Conservation (phyloP, 805 yeast genomes). For the Ogataea methanolica region DNA sequence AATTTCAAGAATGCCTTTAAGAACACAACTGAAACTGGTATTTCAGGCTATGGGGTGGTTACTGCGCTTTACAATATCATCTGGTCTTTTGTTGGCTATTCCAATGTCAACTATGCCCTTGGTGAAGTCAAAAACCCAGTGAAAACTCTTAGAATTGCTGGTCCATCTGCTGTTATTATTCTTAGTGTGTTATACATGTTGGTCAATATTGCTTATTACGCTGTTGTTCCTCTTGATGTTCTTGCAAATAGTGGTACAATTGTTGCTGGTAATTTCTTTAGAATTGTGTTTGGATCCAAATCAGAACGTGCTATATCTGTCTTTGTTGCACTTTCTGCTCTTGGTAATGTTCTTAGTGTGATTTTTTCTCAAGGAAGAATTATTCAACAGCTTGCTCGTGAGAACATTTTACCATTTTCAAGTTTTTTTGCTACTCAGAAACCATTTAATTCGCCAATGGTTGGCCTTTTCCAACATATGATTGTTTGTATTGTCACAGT, state of each 20-base stretch:
- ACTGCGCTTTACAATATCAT: slow-evolving; percentile 77
- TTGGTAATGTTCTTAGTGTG: slow-evolving; percentile 78
- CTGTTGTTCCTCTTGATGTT: slow-evolving; percentile 69
- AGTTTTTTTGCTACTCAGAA: slow-evolving; percentile 62
- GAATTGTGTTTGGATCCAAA: slow-evolving; percentile 58
- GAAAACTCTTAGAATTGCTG: slow-evolving; percentile 63
- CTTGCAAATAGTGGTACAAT: slow-evolving; percentile 58
- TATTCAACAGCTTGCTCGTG: slow-evolving; percentile 74
- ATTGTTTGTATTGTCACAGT: slow-evolving; percentile 68
- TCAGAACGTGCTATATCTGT: slow-evolving; percentile 69
- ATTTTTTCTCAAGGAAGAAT: slow-evolving; percentile 81
- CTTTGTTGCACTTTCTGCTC: slow-evolving; percentile 74
- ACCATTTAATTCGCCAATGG: slow-evolving; percentile 70
- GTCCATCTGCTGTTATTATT: slow-evolving; percentile 62
- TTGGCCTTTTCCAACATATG: slow-evolving; percentile 75
- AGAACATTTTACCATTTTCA: slow-evolving; percentile 73
- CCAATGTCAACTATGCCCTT: slow-evolving; percentile 77
- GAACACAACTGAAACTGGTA: slow-evolving; percentile 35
- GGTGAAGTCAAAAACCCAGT: slow-evolving; percentile 77
- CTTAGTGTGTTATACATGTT: slow-evolving; percentile 66
- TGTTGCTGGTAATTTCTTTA: slow-evolving; percentile 73
- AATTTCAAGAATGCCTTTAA: slow-evolving; percentile 35
- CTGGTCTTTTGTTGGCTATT: slow-evolving; percentile 82
- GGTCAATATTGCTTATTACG: slow-evolving; percentile 75
- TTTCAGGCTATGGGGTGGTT: slow-evolving; percentile 46